phyloP scores from a whole-genome alignment of 805 yeast genomes.

The Yamadazyma paraphyllophila region DNA sequence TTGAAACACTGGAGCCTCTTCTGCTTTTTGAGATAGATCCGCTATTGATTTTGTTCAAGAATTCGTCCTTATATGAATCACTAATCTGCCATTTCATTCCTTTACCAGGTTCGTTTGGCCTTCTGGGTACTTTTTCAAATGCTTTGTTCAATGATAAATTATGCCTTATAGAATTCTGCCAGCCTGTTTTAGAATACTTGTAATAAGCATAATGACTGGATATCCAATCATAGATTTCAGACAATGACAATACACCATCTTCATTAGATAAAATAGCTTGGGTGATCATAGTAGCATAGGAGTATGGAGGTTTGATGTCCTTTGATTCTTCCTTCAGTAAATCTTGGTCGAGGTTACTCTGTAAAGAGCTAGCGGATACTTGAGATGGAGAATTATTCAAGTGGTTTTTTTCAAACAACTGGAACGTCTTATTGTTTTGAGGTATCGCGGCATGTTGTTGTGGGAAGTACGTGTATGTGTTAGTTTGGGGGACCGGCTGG shows the following conservation, averaged over 20 bases:
- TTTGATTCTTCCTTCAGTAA: conserved; percentile 86
- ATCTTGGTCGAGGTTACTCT: conserved; percentile 53
- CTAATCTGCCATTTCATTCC: conserved; percentile 99
- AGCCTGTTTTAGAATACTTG: conserved; percentile 88
- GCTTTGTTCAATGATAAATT: conserved; percentile 93
- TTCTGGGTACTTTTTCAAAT: conserved; percentile 93
- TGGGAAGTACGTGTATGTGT: conserved; percentile 17
- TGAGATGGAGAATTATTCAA: conserved; percentile 38
- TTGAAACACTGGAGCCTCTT: conserved; percentile 77
- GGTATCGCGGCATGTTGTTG: conserved; percentile 17
- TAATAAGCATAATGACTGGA: conserved; percentile 85
- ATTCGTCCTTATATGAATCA: conserved; percentile 79
- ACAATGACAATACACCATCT: conserved; percentile 83
- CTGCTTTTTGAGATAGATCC: conserved; percentile 74
- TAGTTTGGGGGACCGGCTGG: not conserved
- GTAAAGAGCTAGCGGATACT: conserved; percentile 41
- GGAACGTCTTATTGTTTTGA: conserved; percentile 44
- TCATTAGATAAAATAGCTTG: conserved; percentile 89
- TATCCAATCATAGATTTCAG: conserved; percentile 93
- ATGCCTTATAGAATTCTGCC: conserved; percentile 98
- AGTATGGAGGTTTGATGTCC: conserved; percentile 93
- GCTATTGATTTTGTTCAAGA: conserved; percentile 71
- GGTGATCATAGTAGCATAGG: conserved; percentile 97
- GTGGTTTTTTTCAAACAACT: conserved; percentile 49
- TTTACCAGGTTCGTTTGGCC: conserved; percentile 95